phyloP scores from a whole-genome alignment of 73 alveolate genomes.

The Paramecium sonneborni region DNA sequence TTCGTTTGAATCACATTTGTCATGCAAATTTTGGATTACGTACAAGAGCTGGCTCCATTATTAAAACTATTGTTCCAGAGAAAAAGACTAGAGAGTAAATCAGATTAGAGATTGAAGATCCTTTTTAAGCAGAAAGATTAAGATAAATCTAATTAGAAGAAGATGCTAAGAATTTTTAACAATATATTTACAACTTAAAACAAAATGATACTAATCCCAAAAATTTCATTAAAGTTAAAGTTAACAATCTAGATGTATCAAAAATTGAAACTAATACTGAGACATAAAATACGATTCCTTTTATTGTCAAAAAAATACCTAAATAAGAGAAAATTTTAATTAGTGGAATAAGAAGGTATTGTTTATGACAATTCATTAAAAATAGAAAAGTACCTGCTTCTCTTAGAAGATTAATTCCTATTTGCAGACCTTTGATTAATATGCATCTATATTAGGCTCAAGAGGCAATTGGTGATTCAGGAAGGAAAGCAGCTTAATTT shows the following conservation, averaged over 20 bases:
- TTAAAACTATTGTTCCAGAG: not conserved
- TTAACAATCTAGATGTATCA: not conserved
- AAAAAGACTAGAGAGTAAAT: not conserved
- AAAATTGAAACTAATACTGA: not conserved
- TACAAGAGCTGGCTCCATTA: conserved; percentile 16
- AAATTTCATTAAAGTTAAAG: conserved; percentile 3
- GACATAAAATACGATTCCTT: not conserved
- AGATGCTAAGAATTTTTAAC: not conserved
- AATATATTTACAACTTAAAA: conserved; percentile 11
- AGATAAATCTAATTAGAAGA: not conserved
- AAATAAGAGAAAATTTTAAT: not conserved
- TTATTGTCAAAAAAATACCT: not conserved
- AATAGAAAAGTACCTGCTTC: conserved; percentile 45
- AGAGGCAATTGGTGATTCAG: not conserved
- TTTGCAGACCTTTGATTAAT: not conserved
- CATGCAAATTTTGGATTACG: not conserved
- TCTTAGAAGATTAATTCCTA: not conserved
- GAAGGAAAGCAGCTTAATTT: conserved; percentile 31
- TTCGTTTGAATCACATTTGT: conserved; percentile 41
- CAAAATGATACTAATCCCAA: not conserved
- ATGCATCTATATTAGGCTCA: conserved; percentile 5
- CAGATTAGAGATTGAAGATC: conserved; percentile 24
- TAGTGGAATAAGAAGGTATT: conserved; percentile 36
- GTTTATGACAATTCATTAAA: not conserved
- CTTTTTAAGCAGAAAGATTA: not conserved